Conservation (phyloP, 306 rosid genomes). For the Biancaea sappan region DNA sequence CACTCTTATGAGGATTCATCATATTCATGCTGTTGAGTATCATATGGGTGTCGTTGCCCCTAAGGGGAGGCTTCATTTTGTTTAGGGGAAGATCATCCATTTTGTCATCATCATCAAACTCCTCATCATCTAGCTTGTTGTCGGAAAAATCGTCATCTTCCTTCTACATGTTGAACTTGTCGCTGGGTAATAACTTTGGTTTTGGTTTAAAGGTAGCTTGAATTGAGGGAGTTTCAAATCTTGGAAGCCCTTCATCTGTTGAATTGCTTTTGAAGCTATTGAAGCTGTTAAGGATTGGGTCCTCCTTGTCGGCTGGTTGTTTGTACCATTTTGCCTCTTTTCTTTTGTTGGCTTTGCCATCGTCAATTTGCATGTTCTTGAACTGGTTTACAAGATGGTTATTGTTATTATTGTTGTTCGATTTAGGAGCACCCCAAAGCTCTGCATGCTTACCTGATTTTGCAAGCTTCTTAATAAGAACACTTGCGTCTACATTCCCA, state of each 20-base stretch:
- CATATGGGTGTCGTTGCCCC: constrained; percentile 42
- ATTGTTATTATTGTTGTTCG: constrained; percentile 40
- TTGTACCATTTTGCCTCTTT: constrained; percentile 54
- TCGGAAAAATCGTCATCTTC: constrained; percentile 46
- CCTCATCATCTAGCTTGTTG: constrained; percentile 42
- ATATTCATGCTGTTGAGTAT: constrained; percentile 46
- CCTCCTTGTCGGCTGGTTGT: constrained; percentile 41
- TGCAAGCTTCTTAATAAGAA: constrained; percentile 82
- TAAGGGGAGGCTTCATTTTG: constrained; percentile 39
- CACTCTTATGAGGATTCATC: no score
- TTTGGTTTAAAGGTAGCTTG: constrained; percentile 40
- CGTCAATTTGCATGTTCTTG: constrained; percentile 58
- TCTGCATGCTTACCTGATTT: constrained; percentile 97
- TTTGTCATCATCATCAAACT: constrained; percentile 50
- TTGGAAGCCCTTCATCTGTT: constrained; percentile 54
- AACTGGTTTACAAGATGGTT: constrained; percentile 49
- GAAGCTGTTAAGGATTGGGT: constrained; percentile 32
- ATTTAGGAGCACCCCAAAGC: constrained; percentile 67
- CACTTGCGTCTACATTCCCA: constrained; percentile 80
- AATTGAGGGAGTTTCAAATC: constrained; percentile 63
- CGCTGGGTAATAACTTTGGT: constrained; percentile 38
- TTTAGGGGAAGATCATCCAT: constrained; percentile 39
- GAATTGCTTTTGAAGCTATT: constrained; percentile 47
- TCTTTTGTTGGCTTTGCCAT: constrained; percentile 44
- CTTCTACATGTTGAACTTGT: constrained; percentile 39